Base-by-base conservation (phyloP, 2,329 filamentous ascomycete species). In the Colletotrichum eremochloae region DNA sequence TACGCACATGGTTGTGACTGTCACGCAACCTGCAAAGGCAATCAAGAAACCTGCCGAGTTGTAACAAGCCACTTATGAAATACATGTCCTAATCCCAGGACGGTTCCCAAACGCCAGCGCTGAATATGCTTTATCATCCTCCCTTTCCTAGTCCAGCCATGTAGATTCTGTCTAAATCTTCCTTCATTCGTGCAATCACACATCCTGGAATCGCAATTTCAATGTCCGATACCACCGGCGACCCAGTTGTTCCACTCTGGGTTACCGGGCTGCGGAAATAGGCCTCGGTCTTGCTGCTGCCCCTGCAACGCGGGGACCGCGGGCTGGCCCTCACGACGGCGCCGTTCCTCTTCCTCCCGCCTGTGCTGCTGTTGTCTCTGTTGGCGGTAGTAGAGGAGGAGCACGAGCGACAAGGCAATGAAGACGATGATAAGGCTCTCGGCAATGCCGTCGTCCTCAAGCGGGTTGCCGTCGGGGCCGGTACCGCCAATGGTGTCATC, bases 361-460 rank as follows among this genome's bases (percentile, higher is more conserved):
- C 81, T 82, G 63, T 87, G 86, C 40, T 84, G 86, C 75, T 91
- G 85, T 78, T 94, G 92, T 72, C 90, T 85, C 78, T 90, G 91
- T 74, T 94, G 91, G 29, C 94, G 87, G 80, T 96, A 96, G 81
- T 95, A 97, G 20, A 98, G 87, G 42, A 98, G 84, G 64, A 93
- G 89, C 0, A 93, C 90, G 66, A 98, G 86, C 0, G 91, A 90
- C 18, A 91, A 90, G 0, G 93, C 92, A 18, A 98, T 84, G 1
- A 89, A 92, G 18, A 98, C 86, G 74, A 99, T 97, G 56, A 97
- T 85, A 33, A 98, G 82, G 55, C 93, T 96, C 81, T 98, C 96
- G 14, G 98, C 70, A 20, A 97, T 84, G 15, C 94, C 93, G 58
- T 95, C 94, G 63, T 96, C 93, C 40, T 93, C 86, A 2, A 91